Evolutionary conservation across 225 moss, liverwort and hornwort species (phyloP).

Genomic region (Anthoceros angustus): DNA sequence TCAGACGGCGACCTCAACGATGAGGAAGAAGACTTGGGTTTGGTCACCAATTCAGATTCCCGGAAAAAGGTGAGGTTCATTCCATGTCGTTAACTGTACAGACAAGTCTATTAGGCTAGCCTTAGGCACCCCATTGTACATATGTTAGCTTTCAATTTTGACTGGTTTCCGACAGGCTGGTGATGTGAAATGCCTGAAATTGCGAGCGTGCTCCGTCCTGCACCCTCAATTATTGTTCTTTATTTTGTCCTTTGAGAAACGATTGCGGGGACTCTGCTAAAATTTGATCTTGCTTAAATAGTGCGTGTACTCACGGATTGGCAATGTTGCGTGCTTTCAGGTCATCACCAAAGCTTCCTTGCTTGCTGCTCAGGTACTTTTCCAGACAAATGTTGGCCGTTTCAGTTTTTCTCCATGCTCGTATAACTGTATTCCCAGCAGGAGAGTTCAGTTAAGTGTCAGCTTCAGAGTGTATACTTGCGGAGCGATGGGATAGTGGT

Average conservation of each 20-base stretch:
- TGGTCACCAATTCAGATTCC: constrained; percentile 59
- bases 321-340: too few species aligned
- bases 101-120: neutral
- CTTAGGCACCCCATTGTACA: neutral
- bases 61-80: constrained; percentile 46
- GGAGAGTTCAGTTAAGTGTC: neutral
- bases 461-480: neutral
- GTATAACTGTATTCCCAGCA: neutral
- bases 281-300: neutral
- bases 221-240: neutral
- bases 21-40: constrained; percentile 61
- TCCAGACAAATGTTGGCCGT: too few species aligned
- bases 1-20: constrained; percentile 52
- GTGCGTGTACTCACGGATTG: constrained; percentile 6
- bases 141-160: too few species aligned
- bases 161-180: too few species aligned
- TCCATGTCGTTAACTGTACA: too few species aligned
- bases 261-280: neutral
- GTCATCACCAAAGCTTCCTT: too few species aligned
- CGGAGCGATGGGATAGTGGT: neutral
- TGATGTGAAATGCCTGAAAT: too few species aligned
- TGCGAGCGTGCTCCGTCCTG: neutral
- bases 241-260: neutral
- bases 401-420: constrained; percentile 3
- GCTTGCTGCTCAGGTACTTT: too few species aligned